Evolutionary conservation across 805 yeast species (phyloP).

Genomic region (Candida nanaspora): DNA sequence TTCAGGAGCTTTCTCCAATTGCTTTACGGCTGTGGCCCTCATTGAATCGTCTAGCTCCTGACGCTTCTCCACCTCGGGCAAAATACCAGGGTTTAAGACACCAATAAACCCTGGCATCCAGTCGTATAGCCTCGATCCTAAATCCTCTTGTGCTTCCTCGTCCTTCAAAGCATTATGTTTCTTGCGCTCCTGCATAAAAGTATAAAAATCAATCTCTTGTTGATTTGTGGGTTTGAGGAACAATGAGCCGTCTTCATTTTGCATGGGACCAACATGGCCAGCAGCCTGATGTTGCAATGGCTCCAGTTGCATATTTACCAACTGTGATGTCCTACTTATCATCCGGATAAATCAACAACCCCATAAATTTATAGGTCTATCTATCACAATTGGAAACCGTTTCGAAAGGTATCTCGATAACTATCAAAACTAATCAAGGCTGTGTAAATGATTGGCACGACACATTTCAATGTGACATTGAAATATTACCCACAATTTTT

Average conservation of each 20-base stretch:
- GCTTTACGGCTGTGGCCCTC: slow-evolving; percentile 6
- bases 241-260: slow-evolving; percentile 54
- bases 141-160: slow-evolving; percentile 12
- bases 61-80: slow-evolving; percentile 19
- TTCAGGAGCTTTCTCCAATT: slow-evolving; percentile 1
- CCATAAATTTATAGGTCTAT: too few relatives aligned
- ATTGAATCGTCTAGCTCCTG: slow-evolving; percentile 6
- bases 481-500: too few relatives aligned
- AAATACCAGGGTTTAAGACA: slow-evolving; percentile 39
- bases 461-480: too few relatives aligned
- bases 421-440: too few relatives aligned
- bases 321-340: too few relatives aligned
- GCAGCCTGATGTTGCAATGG: slow-evolving; percentile 70
- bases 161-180: slow-evolving; percentile 2
- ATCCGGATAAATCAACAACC: too few relatives aligned
- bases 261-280: slow-evolving; percentile 80
- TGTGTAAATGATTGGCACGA: too few relatives aligned
- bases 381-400: too few relatives aligned
- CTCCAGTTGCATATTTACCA: slow-evolving; percentile 17
- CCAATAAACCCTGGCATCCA: slow-evolving; percentile 69
- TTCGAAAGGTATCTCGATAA: too few relatives aligned
- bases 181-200: slow-evolving; percentile 18
- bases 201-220: slow-evolving; percentile 75
- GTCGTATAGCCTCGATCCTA: slow-evolving; percentile 32
- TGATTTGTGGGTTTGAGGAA: slow-evolving; percentile 62